A percentile compares a stretch with the other conserved stretches of the same genome.
Evolutionary conservation across 23 red algal genomes (phyloP).

Genomic region (Agarophyton chilense): DNA sequence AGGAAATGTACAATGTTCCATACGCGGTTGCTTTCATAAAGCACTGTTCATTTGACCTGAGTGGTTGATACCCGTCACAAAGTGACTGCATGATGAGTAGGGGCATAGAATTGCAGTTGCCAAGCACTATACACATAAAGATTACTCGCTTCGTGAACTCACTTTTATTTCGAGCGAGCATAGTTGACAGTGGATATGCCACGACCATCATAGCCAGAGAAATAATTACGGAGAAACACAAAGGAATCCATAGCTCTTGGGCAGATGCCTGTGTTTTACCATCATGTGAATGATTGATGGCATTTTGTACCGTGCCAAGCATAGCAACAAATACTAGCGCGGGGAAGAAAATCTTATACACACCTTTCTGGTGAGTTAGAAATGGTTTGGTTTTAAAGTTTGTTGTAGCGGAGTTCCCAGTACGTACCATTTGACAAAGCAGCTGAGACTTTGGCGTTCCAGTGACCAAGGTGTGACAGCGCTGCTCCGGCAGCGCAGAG

Average conservation of each 20-base stretch:
- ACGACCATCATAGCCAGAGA: conserved; percentile 1
- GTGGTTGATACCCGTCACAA: conserved; percentile 1
- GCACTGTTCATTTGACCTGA: conserved; percentile 3
- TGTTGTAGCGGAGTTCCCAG: not conserved
- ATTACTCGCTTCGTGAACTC: conserved; percentile 19
- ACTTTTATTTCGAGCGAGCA: conserved; percentile 27
- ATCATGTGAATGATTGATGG: not conserved
- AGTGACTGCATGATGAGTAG: conserved; percentile 21
- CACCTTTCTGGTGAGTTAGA: not conserved
- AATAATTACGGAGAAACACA: conserved; percentile 19
- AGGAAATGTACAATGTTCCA: conserved; percentile 8
- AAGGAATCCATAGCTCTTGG: not conserved
- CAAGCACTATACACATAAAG: conserved; percentile 38
- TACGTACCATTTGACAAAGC: conserved; percentile 41
- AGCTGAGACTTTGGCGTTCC: not conserved
- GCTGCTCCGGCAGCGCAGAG: conserved; percentile 1
- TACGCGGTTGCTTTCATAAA: conserved; percentile 37
- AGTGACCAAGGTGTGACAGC: conserved; percentile 30
- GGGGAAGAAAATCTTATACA: conserved; percentile 35
- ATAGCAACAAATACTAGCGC: conserved; percentile 17
- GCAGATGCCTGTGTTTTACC: not conserved
- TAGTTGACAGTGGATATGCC: not conserved
- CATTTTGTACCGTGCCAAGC: conserved; percentile 23
- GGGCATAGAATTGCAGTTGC: conserved; percentile 24
- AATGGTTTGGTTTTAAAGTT: not conserved